Base-by-base conservation (phyloP, 2,329 filamentous ascomycete genomes). In the Orbilia ellipsospora region DNA sequence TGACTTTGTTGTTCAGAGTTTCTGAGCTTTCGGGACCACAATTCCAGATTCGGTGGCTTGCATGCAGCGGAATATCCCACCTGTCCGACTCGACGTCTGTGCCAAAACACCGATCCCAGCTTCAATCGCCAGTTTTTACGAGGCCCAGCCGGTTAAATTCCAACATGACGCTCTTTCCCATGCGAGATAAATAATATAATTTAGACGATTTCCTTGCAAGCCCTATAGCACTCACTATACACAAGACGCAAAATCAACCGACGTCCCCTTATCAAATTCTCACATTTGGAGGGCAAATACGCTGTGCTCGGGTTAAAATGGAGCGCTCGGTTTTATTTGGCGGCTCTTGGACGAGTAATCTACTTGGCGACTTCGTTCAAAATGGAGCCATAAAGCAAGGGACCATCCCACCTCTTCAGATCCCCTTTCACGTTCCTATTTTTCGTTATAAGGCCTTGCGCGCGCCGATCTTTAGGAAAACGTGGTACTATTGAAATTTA, bases 221-320 rank as follows among this genome's bases (percentile, higher is more conserved):
- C 48, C 23, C 59, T 59, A n/a, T n/a, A n/a, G 64, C 63, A 69
- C 16, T 28, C 36, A 55, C 64, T 69, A 40, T 51, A 23, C 16
- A 36, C 70, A 65, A 60, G 45, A 75, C 23, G 23, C 62, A 45
- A 26, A 36, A 63, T 31, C 26, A 36, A 50, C 62, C 67, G 50
- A 63, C 62, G 67, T 73, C 23, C 59, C 59, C 40, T 45, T 60
- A 55, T 73, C 50, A 62, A 16, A n/a, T 18, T 42, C 56, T 59
- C 56, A 45, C 48, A 36, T 73, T 62, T 61, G 18, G 36, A 44
- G 54, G 54, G 28, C 23, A 20, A 20, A 26, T 59, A 20, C 40
- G 20, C 57, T 45, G 62, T 51, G 67, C 62, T 67, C 50, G 69
- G 69, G 56, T 63, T 73, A 73, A 73, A 73, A 67, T 67, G 56